phyloP scores from a whole-genome alignment of 148 eudicot genomes.

The Pharnaceum exiguum region DNA sequence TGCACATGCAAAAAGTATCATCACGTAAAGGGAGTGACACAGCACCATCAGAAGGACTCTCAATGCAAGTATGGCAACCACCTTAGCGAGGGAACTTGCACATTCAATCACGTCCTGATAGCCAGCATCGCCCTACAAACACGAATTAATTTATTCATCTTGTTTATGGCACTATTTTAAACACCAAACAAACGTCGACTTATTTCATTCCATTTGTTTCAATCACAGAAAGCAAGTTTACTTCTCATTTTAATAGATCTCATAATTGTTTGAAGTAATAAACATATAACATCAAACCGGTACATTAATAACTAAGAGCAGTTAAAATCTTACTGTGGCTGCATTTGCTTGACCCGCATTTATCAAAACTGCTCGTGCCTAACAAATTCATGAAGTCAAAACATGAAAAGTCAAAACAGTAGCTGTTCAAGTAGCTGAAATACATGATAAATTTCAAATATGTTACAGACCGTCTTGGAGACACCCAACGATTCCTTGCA shows the following conservation, averaged over 20 bases:
- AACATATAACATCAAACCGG: not conserved
- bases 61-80: slow-evolving; percentile 14
- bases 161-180: not conserved
- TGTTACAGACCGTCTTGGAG: slow-evolving; percentile 55
- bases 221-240: not conserved
- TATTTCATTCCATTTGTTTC: too few relatives aligned
- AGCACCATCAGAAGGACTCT: slow-evolving; percentile 4
- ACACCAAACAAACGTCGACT: not conserved
- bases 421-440: not conserved
- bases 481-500: slow-evolving; percentile 60
- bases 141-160: slow-evolving; percentile 3
- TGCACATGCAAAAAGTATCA: slow-evolving; percentile 20
- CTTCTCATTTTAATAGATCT: not conserved
- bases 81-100: slow-evolving; percentile 75
- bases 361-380: slow-evolving; percentile 96
- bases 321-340: slow-evolving; percentile 60
- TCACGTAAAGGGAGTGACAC: not conserved
- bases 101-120: slow-evolving; percentile 89
- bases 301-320: not conserved
- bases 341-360: slow-evolving; percentile 99
- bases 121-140: slow-evolving; percentile 85
- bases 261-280: not conserved
- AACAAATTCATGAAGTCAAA: slow-evolving; percentile 6
- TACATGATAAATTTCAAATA: slow-evolving; percentile 8
- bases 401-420: not conserved